These are phyloP conservation scores for Trichoderma virens DNA, from an alignment of 495 filamentous ascomycete species.

Conservation along the genomic window DNA sequence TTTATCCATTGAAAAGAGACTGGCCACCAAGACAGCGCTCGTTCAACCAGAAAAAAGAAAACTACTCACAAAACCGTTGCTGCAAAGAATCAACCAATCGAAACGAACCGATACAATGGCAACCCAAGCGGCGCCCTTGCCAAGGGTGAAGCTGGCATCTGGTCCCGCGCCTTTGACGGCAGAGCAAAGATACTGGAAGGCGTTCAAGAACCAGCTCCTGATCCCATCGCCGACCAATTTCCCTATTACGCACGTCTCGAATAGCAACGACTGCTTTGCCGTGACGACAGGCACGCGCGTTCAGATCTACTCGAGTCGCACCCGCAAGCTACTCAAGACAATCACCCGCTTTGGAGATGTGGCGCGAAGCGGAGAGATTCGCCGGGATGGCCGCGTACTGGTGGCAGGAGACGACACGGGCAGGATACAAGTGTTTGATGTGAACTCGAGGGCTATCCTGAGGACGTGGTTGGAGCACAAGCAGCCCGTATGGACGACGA, in stretches of 20 bases:
- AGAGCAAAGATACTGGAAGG: constrained; percentile 88
- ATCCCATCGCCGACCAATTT: constrained; percentile 70
- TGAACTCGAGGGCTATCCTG: constrained; percentile 78
- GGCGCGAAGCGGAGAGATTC: constrained; percentile 77
- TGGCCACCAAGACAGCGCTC: background rate
- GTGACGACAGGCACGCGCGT: constrained; percentile 86
- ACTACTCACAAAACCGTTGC: background rate
- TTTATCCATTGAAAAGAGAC: background rate
- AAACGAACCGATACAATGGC: constrained; percentile 55
- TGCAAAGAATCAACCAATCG: no score
- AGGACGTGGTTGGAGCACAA: constrained; percentile 96
- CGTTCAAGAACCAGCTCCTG: constrained; percentile 79
- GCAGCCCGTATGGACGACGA: constrained; percentile 86
- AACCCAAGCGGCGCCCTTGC: constrained; percentile 73
- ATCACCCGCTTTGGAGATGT: constrained; percentile 88
- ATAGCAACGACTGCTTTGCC: constrained; percentile 69
- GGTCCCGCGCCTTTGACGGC: constrained; percentile 67
- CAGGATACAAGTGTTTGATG: constrained; percentile 88
- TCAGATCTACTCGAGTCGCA: constrained; percentile 86
- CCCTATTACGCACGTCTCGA: constrained; percentile 34
- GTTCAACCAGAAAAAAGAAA: background rate
- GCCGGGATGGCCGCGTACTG: constrained; percentile 79
- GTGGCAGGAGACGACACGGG: constrained; percentile 88
- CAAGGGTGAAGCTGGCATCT: constrained; percentile 72
- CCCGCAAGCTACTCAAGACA: constrained; percentile 79